Evolutionary conservation across 1,284 basidiomycete genomes (phyloP), one percentile per base, ranked within the genome.

Genomic region (Trichosporon coremiiforme): DNA sequence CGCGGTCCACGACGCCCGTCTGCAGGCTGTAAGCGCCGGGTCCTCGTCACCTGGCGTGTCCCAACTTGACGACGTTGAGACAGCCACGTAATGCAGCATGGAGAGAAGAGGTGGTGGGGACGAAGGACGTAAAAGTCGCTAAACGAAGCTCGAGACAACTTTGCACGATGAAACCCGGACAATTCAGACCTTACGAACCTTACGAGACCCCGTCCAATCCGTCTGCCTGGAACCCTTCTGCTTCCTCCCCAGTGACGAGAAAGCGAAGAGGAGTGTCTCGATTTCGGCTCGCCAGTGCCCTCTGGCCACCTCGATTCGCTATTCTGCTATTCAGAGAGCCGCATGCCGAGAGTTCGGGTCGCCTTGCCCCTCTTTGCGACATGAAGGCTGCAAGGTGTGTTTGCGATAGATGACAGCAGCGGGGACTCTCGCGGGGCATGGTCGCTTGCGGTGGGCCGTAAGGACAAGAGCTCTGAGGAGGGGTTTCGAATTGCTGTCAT

Each of bases 101-200:
- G 25, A 25, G 41, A 13, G 36, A 10, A 12, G 36, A 38, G 12
- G 12, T 45, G 38, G n/a, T n/a, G 15, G 41, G 41, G 15, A 25
- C 25, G 25, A 15, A 7, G 41, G 41, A 45, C 17, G 41, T 6
- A 45, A n/a, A n/a, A 45, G 41, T 45, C 17, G 15, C 17, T 45
- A 4, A n/a, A 45, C 17, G 41, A 45, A 17, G 41, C 41, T 45
- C 41, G 17, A 45, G 41, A 57, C 53, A 29, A 25, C 22, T 57
- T 29, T 12, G 13, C 22, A 15, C 22, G 53, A 57, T 57, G 53
- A 57, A 57, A 57, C 53, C 29, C 53, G 13, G 53, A 29, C 29
- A 25, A 57, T 57, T 57, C 53, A 57, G 29, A 1, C 9, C 9
- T 57, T 25, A 57, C 50, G 50, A 57, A 57, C 53, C 53, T 57